These are phyloP conservation scores for Delonix regia DNA, from an alignment of 306 rosid genomes.

Conservation along the genomic window DNA sequence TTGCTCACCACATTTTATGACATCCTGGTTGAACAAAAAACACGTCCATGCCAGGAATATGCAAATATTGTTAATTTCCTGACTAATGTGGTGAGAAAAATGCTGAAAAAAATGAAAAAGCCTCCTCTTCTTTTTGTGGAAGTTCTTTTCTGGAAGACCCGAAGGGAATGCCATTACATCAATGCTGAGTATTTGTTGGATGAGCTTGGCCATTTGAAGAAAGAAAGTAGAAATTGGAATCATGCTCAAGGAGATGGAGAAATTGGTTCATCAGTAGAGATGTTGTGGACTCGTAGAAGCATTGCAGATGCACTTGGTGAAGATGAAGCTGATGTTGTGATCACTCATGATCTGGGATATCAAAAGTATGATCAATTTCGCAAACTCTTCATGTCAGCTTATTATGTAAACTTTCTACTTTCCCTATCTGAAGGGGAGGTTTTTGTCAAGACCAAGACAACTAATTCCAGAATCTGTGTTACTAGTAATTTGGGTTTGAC, in stretches of 20 bases:
- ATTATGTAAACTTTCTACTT: constrained; percentile 10
- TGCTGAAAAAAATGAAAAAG: constrained; percentile 84
- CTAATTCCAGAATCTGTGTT: constrained; percentile 25
- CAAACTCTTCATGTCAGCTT: constrained; percentile 26
- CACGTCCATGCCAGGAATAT: constrained; percentile 66
- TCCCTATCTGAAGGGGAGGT: constrained; percentile 5
- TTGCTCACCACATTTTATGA: constrained; percentile 71
- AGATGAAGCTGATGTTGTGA: constrained; percentile 91
- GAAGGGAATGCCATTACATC: constrained; percentile 88
- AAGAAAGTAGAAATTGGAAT: constrained; percentile 58
- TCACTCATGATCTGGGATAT: constrained; percentile 59
- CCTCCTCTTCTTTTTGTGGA: constrained; percentile 94
- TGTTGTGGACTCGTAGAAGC: constrained; percentile 61
- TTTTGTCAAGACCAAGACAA: not conserved
- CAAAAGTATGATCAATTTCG: constrained; percentile 57
- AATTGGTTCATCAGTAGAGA: constrained; percentile 53
- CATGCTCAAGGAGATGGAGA: constrained; percentile 48
- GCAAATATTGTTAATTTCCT: constrained; percentile 71
- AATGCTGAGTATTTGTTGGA: constrained; percentile 82
- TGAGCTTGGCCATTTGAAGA: constrained; percentile 76
- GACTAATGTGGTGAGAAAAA: constrained; percentile 68
- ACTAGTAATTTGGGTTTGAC: not conserved
- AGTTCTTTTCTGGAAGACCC: constrained; percentile 89
- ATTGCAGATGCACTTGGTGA: constrained; percentile 98
- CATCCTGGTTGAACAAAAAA: constrained; percentile 77